These are phyloP conservation scores for sorghum (Sorghum bicolor) DNA, from an alignment of 176 grass and related monocot genomes.

Conservation along the genomic window DNA sequence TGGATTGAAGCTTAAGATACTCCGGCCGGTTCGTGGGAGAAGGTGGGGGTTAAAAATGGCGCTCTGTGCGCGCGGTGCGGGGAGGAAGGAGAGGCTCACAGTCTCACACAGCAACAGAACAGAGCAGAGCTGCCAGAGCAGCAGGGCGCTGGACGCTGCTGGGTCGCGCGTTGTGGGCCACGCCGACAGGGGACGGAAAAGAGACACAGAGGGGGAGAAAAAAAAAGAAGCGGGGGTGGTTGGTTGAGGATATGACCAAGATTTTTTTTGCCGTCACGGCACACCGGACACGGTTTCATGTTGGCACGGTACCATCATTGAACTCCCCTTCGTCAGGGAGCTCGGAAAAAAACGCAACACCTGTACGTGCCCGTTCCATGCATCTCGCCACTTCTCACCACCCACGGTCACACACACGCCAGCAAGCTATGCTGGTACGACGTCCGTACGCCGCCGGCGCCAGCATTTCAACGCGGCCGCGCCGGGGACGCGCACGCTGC, in stretches of 20 bases:
- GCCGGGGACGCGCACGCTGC: neutral
- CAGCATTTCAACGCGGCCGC: neutral
- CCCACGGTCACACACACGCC: no score
- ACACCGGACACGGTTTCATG: slow-evolving; percentile 29
- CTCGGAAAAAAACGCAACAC: neutral
- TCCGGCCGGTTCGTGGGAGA: slow-evolving; percentile 20
- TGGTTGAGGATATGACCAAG: slow-evolving; percentile 47
- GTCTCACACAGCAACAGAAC: neutral
- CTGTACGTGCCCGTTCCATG: neutral
- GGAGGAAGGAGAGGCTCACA: neutral
- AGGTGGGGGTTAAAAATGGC: slow-evolving; percentile 36
- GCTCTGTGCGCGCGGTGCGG: neutral
- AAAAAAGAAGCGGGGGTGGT: slow-evolving; percentile 26
- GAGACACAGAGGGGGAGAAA: no score
- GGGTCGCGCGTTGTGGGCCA: neutral
- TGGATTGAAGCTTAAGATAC: slow-evolving; percentile 82
- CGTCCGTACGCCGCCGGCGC: neutral
- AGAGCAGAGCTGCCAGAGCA: neutral
- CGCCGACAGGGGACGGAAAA: slow-evolving; percentile 17
- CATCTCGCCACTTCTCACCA: neutral
- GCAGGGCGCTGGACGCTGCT: neutral
- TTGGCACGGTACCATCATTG: neutral
- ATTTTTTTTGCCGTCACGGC: slow-evolving; percentile 25
- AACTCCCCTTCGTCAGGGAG: neutral
- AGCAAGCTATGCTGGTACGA: no score